Evolutionary conservation across 441 rosid genomes (phyloP).

Genomic region (Kokia cookei): DNA sequence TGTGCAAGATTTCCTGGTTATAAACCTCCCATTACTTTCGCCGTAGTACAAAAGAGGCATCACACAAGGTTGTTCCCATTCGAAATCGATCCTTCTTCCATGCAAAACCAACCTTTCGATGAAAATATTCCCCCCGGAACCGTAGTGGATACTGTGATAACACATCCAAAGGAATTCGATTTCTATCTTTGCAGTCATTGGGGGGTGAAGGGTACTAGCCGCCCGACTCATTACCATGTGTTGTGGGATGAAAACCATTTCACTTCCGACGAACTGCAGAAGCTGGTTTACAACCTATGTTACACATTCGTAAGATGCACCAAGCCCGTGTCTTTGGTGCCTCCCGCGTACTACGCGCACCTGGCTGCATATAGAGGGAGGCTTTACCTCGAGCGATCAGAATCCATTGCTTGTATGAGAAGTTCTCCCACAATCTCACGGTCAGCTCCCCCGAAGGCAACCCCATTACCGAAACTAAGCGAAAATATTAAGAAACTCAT

Average conservation of each 20-base stretch:
- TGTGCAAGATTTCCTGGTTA: constrained; percentile 45
- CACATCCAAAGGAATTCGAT: constrained; percentile 69
- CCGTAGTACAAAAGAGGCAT: constrained; percentile 74
- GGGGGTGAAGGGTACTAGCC: constrained; percentile 72
- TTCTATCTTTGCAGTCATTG: constrained; percentile 69
- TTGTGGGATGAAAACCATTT: constrained; percentile 62
- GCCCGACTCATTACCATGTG: constrained; percentile 69
- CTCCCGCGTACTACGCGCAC: constrained; percentile 71
- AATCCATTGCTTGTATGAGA: constrained; percentile 25
- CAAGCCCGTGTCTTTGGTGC: constrained; percentile 71
- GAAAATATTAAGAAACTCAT: constrained; percentile 65
- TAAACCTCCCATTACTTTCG: constrained; percentile 52
- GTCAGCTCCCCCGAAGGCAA: constrained; percentile 47
- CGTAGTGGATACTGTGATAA: constrained; percentile 62
- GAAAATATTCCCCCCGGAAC: constrained; percentile 81
- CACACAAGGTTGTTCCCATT: constrained; percentile 59
- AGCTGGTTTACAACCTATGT: constrained; percentile 62
- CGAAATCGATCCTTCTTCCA: constrained; percentile 30
- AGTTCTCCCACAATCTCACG: constrained; percentile 39
- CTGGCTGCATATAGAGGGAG: constrained; percentile 76
- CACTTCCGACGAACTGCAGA: constrained; percentile 68
- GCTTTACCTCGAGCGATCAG: constrained; percentile 67
- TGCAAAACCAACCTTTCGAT: constrained; percentile 25
- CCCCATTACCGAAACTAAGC: constrained; percentile 55
- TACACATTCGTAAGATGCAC: constrained; percentile 71